phyloP scores from a whole-genome alignment of 2,329 filamentous ascomycete genomes.

The Penicillium sp. region DNA sequence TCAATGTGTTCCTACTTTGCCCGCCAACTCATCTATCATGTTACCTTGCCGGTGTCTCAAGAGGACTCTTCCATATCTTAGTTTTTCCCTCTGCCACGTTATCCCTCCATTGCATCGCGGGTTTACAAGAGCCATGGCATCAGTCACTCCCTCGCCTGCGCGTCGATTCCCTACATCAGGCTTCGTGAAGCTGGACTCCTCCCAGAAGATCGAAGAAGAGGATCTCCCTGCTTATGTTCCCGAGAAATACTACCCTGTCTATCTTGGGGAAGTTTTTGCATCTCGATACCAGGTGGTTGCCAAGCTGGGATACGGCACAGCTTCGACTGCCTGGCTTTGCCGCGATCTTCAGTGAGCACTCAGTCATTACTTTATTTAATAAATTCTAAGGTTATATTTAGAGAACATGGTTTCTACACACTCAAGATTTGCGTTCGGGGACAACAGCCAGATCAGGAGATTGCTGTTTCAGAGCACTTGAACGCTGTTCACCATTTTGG shows the following conservation, averaged over 20 bases:
- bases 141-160: too few species aligned
- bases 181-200: slow-evolving; percentile 12
- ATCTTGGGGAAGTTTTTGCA: slow-evolving; percentile 18
- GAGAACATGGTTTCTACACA: slow-evolving; percentile 15
- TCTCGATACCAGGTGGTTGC: slow-evolving; percentile 21
- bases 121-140: too few species aligned
- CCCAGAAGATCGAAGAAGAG: slow-evolving; percentile 17
- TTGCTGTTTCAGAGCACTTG: slow-evolving; percentile 25
- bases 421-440: slow-evolving; percentile 19
- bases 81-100: too few species aligned
- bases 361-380: slow-evolving; percentile 6
- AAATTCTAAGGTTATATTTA: background rate
- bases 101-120: too few species aligned
- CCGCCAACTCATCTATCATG: too few species aligned
- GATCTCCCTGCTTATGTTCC: slow-evolving; percentile 14
- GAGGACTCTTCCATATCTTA: too few species aligned
- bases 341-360: slow-evolving; percentile 16
- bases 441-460: slow-evolving; percentile 17
- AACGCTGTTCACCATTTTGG: slow-evolving; percentile 24
- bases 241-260: slow-evolving; percentile 17
- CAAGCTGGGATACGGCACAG: slow-evolving; percentile 24
- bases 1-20: too few species aligned
- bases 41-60: too few species aligned
- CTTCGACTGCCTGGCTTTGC: slow-evolving; percentile 24
- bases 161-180: slow-evolving; percentile 16